These are phyloP conservation scores for Naganishia friedmannii DNA, from an alignment of 768 basidiomycete genomes.

Conservation along the genomic window DNA sequence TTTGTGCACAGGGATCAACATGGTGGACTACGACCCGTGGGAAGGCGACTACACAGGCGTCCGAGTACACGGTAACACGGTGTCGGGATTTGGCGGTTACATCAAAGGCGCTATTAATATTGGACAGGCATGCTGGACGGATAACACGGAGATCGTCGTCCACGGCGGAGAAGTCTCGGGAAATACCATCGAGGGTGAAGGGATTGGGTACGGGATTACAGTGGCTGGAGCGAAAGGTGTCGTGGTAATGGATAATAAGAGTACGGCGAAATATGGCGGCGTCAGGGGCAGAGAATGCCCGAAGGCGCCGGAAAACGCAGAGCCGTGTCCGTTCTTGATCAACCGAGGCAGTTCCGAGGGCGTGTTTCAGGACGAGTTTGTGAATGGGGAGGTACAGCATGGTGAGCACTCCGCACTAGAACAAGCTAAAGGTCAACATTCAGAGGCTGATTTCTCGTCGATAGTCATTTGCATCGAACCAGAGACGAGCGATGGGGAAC, in stretches of 20 bases:
- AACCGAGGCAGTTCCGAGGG: slow-evolving; percentile 49
- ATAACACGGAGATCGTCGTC: slow-evolving; percentile 50
- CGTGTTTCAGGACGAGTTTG: slow-evolving; percentile 50
- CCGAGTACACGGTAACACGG: slow-evolving; percentile 46
- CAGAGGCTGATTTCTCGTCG: not conserved
- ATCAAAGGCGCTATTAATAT: slow-evolving; percentile 52
- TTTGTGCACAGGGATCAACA: slow-evolving; percentile 46
- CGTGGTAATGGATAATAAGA: slow-evolving; percentile 47
- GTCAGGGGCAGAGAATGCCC: slow-evolving; percentile 47
- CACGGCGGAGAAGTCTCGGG: slow-evolving; percentile 46
- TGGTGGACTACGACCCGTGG: slow-evolving; percentile 52
- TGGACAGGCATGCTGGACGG: slow-evolving; percentile 52
- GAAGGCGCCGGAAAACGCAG: slow-evolving; percentile 47
- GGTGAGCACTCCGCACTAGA: slow-evolving; percentile 37
- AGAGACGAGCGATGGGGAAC: slow-evolving; percentile 40
- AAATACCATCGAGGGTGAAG: slow-evolving; percentile 47
- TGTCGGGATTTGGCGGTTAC: slow-evolving; percentile 47
- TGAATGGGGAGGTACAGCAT: slow-evolving; percentile 53
- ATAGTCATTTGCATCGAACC: slow-evolving; percentile 52
- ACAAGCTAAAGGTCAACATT: no score
- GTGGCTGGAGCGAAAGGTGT: slow-evolving; percentile 49
- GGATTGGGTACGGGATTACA: slow-evolving; percentile 51
- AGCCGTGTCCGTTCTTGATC: slow-evolving; percentile 48
- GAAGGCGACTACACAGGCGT: slow-evolving; percentile 51
- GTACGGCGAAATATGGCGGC: slow-evolving; percentile 44